Base-by-base conservation (phyloP, 1,284 basidiomycete species). In the Ganoderma lucidum region DNA sequence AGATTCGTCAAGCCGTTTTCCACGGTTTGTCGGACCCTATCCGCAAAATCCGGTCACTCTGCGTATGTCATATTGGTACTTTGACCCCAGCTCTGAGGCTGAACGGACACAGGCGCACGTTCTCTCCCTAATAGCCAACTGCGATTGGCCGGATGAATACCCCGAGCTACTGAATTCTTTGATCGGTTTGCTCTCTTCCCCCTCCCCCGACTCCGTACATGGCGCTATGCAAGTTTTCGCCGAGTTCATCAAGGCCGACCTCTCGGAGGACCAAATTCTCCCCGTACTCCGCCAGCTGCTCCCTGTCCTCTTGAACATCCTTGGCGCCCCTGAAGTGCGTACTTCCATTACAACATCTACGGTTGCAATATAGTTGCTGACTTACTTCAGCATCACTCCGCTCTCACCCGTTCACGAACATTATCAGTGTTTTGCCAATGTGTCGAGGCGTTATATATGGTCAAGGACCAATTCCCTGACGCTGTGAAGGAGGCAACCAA, bases 61-160 rank as follows among this genome's bases (percentile, higher is more conserved):
- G 89, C 74, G 96, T 96, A 75, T 74, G 93, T 85, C 17, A 3
- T 10, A 59, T 48, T 15, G 8, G 17, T 9, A 10, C 53, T 56
- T 30, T 32, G 19, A 32, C 6, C 30, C 53, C 15, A 56, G 3
- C 6, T 2, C 6, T 15, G 39, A 48, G 32, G 44, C 58, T 63
- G 61, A 62, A 35, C 9, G 23, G 41, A 10, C 67, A 0, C 73
- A 96, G 94, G 96, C 96, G 2, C 93, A 92, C 75, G 91, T 92
- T 2, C 81, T 96, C 23, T 96, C 96, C 14, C 88, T 89, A 1
- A 92, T 98, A 71, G 96, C 96, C 30, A 91, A 91, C 71, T 92
- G 88, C 72, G 96, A 98, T 82, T 98, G 95, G 95, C 96, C 96
- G 12, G 95, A 97, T 79, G 94, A 96, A 85, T 98, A 94, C 78